Evolutionary conservation across 148 eudicot genomes (phyloP).

Genomic region (Rhododendron mucronatum): DNA sequence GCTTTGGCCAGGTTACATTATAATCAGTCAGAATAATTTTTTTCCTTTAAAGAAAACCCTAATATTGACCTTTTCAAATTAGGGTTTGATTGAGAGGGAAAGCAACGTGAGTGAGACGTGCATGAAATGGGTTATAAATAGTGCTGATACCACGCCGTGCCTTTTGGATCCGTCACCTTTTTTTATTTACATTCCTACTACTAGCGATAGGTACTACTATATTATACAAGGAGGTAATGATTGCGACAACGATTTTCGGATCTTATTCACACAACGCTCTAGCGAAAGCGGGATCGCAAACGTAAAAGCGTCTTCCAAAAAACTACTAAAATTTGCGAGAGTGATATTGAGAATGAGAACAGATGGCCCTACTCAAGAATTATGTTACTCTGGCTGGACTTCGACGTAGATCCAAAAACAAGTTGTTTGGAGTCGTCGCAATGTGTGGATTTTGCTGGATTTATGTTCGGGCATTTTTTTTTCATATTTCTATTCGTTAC

Average conservation of each 20-base stretch:
- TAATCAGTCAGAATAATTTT: too few species aligned
- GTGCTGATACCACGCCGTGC: slow-evolving; percentile 32
- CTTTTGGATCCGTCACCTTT: slow-evolving; percentile 28
- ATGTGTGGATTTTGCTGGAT: neutral
- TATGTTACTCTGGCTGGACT: neutral
- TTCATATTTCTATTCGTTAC: too few species aligned
- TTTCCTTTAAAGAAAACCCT: neutral
- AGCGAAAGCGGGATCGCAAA: neutral
- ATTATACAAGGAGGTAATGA: neutral
- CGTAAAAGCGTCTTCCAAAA: neutral
- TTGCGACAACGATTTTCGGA: neutral
- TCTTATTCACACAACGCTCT: neutral
- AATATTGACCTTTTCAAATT: slow-evolving; percentile 14
- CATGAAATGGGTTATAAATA: slow-evolving; percentile 20
- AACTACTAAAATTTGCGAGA: neutral
- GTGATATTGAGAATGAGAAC: neutral
- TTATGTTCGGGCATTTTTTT: neutral
- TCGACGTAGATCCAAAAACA: neutral
- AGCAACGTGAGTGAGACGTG: slow-evolving; percentile 39
- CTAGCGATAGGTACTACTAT: neutral
- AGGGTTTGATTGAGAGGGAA: slow-evolving; percentile 15
- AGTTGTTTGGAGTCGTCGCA: neutral
- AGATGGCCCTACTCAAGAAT: neutral
- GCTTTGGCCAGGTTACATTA: neutral
- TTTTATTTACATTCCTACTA: neutral